Base-by-base conservation (phyloP, 2,329 filamentous ascomycete genomes). In the Fusarium sp. region DNA sequence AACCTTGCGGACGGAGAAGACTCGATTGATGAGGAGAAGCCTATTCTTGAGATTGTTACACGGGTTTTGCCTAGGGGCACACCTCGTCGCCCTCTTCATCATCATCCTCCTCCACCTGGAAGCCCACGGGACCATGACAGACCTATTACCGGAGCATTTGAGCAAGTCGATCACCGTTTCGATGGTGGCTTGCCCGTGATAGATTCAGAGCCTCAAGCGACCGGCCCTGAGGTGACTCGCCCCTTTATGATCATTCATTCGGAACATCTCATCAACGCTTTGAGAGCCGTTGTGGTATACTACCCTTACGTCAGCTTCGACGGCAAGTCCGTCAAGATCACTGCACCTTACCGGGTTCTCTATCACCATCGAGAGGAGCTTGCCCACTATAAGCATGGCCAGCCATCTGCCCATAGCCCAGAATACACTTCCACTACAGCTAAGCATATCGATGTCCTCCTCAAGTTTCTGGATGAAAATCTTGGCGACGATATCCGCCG, bases 201-300 rank as follows among this genome's bases (percentile, higher is more conserved):
- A 1, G 68, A 72, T 8, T 66, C 62, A 12, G 71, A 69, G 17
- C 51, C 65, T 15, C 67, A 75, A 23, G 58, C 68, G 24, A 74
- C 75, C 14, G 44, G 73, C 24, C 62, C 73, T 30, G 74, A 76
- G 19, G 65, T 75, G 10, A 74, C 77, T 19, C 73, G 65, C 2
- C 81, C 78, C 1, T 67, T 73, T 52, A 83, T 85, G 81, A 48
- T 78, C 4, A 81, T 85, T 43, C 76, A 82, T 63, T 85, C 83
- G 3, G 59, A 72, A 28, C 74, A 83, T 56, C 77, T 87, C 28
- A 78, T 82, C 65, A 80, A 83, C 45, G 83, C 83, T 1, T 76
- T 86, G 6, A 77, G 75, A 26, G 82, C 83, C 14, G 79, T 85
- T 7, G 78, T 86, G 8, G 76, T 74, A 23, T 85, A 84, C 65